Percentiles rank a stretch among this genome's conserved stretches.
Conservation (phyloP, 257 asterid genomes). For the Echites panduratus region DNA sequence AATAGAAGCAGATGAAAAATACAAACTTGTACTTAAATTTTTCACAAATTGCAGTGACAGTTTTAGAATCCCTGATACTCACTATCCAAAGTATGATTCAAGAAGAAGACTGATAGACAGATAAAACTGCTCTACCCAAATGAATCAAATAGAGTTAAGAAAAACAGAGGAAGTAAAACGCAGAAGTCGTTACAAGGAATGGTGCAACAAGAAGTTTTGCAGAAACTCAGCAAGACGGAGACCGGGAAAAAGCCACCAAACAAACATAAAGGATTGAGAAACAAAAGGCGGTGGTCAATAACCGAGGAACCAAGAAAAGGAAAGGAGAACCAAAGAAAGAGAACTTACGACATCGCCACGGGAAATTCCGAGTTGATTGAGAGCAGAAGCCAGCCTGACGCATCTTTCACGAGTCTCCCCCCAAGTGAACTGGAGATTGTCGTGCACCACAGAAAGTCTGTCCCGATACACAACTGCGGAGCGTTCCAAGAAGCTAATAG, state of each 20-base stretch:
- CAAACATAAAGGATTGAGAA: too few relatives aligned
- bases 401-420: conserved; percentile 22
- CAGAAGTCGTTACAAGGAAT: neutral
- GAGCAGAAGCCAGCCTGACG: conserved; percentile 27
- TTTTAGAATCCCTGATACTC: neutral
- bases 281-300: neutral
- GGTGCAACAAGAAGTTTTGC: neutral
- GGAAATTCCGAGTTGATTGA: conserved; percentile 20
- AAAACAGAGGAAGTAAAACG: neutral
- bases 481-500: conserved; percentile 30
- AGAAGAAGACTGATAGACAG: neutral
- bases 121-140: neutral
- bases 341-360: conserved; percentile 26
- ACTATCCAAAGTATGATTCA: neutral
- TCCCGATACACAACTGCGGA: conserved; percentile 29
- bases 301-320: neutral
- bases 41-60: neutral
- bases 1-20: too few relatives aligned
- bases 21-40: too few relatives aligned
- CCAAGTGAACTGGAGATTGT: conserved; percentile 23
- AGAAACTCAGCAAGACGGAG: neutral
- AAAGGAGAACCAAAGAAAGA: neutral
- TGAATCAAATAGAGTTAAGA: neutral
- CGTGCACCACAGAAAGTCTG: conserved; percentile 18
- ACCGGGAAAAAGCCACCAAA: neutral